These are phyloP conservation scores for Escallonia herrerae DNA, from an alignment of 129 eudicot genomes.

Conservation along the genomic window DNA sequence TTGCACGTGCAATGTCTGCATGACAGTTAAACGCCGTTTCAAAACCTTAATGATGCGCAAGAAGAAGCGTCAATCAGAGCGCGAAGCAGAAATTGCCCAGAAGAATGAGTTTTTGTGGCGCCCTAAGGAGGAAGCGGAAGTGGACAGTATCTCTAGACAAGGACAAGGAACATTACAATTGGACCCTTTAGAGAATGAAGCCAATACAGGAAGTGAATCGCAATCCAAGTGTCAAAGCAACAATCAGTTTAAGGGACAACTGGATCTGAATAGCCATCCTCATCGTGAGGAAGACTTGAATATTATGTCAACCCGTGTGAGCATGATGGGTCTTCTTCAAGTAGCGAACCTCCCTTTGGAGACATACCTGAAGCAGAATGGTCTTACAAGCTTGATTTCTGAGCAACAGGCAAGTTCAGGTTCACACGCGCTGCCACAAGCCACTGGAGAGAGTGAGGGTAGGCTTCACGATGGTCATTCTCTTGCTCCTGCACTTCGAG, in stretches of 20 bases:
- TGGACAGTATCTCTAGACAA: constrained; percentile 20
- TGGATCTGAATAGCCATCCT: constrained; percentile 62
- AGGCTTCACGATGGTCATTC: constrained; percentile 14
- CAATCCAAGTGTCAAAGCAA: constrained; percentile 8
- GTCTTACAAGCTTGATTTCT: constrained; percentile 63
- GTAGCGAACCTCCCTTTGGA: constrained; percentile 76
- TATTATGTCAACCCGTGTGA: constrained; percentile 24
- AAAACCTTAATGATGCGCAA: constrained; percentile 86
- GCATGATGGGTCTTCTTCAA: constrained; percentile 85
- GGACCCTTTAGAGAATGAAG: constrained; percentile 15
- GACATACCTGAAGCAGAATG: constrained; percentile 70
- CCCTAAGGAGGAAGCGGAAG: constrained; percentile 46
- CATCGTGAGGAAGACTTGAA: constrained; percentile 30
- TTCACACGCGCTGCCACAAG: constrained; percentile 39
- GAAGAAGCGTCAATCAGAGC: constrained; percentile 88
- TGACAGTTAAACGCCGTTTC: constrained; percentile 92
- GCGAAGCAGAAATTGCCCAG: constrained; percentile 78
- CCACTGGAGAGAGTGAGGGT: constrained; percentile 27
- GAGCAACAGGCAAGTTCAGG: constrained; percentile 63
- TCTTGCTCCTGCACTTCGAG: constrained; percentile 24
- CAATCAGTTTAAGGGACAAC: constrained; percentile 23
- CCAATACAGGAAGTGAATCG: constrained; percentile 24
- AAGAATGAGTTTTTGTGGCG: constrained; percentile 40
- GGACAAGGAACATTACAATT: constrained; percentile 7
- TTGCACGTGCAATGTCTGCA: constrained; percentile 76